phyloP scores from a whole-genome alignment of 1,139 yeast genomes.

The Blastobotrys persicus region DNA sequence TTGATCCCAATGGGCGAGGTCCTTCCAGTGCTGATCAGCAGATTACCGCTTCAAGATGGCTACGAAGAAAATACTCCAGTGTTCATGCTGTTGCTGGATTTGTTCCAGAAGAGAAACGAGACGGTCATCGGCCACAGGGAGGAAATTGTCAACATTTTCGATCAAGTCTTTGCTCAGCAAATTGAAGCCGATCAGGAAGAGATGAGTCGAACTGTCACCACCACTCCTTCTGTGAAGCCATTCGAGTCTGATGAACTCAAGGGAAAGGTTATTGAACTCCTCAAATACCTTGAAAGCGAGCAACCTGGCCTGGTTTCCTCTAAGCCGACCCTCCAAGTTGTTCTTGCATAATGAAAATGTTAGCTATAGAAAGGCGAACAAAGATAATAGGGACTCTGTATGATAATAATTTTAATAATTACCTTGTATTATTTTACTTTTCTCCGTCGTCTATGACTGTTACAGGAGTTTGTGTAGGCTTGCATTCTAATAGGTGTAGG shows the following conservation, averaged over 20 bases:
- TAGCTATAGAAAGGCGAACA: slow-evolving; percentile 2
- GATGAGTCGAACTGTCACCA: slow-evolving; percentile 13
- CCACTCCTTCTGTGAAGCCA: slow-evolving; percentile 43
- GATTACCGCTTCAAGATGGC: slow-evolving; percentile 84
- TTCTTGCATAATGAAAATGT: background rate
- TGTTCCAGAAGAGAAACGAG: slow-evolving; percentile 64
- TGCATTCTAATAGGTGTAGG: no score
- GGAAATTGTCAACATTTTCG: slow-evolving; percentile 64
- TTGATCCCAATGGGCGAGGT: slow-evolving; percentile 81
- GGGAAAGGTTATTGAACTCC: slow-evolving; percentile 61
- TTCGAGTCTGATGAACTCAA: slow-evolving; percentile 68
- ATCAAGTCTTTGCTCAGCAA: slow-evolving; percentile 70
- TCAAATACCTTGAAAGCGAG: slow-evolving; percentile 68
- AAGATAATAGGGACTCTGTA: background rate
- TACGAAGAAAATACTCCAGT: slow-evolving; percentile 92
- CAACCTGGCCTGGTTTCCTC: slow-evolving; percentile 46
- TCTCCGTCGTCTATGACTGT: no score
- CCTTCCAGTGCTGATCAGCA: slow-evolving; percentile 69
- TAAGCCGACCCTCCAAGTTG: slow-evolving; percentile 11
- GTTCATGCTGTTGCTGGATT: slow-evolving; percentile 68
- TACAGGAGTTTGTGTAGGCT: no score
- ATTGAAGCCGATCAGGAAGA: slow-evolving; percentile 65
- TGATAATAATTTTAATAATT: slow-evolving; percentile 5
- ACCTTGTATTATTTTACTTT: no score
- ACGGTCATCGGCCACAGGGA: slow-evolving; percentile 59